Evolutionary conservation across 2,329 filamentous ascomycete genomes (phyloP).

Genomic region (Ascochyta pisi): DNA sequence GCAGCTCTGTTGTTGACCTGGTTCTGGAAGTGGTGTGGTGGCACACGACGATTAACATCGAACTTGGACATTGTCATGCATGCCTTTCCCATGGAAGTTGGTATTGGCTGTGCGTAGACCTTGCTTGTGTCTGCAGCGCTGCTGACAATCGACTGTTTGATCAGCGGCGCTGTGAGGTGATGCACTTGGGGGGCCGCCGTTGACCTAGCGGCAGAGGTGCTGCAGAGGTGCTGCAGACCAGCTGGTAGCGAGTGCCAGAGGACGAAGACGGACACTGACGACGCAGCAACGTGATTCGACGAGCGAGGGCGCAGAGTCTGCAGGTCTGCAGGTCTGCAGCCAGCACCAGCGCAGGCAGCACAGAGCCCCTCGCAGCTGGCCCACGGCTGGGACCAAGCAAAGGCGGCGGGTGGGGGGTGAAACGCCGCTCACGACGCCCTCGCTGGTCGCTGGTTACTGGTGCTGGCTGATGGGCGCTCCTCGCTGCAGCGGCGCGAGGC

Average conservation of each 20-base stretch:
- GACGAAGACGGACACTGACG: slow-evolving; percentile 7
- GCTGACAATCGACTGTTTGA: background rate
- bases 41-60: slow-evolving; percentile 8
- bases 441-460: background rate
- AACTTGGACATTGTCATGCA: slow-evolving; percentile 13
- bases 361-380: slow-evolving; percentile 11
- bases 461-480: background rate
- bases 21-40: slow-evolving; percentile 13
- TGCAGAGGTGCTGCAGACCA: slow-evolving; percentile 5
- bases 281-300: slow-evolving; percentile 12
- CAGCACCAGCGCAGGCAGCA: slow-evolving; percentile 10
- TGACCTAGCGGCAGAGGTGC: background rate
- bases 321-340: background rate
- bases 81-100: slow-evolving; percentile 4
- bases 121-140: background rate
- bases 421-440: slow-evolving; percentile 8
- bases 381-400: slow-evolving; percentile 7
- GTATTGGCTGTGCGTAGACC: background rate
- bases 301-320: slow-evolving; percentile 16
- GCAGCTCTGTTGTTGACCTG: slow-evolving; percentile 2
- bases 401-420: slow-evolving; percentile 5
- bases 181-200: slow-evolving; percentile 3
- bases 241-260: slow-evolving; percentile 10
- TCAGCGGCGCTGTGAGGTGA: slow-evolving; percentile 5
- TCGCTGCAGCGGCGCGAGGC: slow-evolving; percentile 9